Conservation (phyloP, 257 asterid species). For the Nicotiana benthamiana region DNA sequence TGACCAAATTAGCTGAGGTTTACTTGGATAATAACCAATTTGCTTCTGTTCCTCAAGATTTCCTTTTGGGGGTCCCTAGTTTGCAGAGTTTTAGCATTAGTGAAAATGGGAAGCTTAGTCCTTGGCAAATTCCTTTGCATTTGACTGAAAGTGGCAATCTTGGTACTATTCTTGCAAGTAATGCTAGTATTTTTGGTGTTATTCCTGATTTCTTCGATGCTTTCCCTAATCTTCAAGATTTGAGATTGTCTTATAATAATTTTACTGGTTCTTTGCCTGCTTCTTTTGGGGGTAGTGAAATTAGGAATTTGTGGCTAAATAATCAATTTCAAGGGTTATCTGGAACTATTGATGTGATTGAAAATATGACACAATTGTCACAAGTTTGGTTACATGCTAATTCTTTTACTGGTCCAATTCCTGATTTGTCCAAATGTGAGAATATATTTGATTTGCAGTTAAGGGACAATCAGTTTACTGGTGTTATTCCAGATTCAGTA, state of each 20-base stretch:
- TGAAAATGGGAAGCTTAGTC: slow-evolving; percentile 33
- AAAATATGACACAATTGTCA: slow-evolving; percentile 47
- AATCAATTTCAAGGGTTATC: slow-evolving; percentile 56
- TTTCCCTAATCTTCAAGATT: slow-evolving; percentile 48
- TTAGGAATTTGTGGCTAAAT: slow-evolving; percentile 68
- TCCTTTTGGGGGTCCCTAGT: slow-evolving; percentile 41
- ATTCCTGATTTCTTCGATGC: slow-evolving; percentile 63
- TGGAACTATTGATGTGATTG: slow-evolving; percentile 53
- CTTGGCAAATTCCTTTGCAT: slow-evolving; percentile 65
- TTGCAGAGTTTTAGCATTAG: slow-evolving; percentile 42
- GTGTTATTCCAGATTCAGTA: slow-evolving; percentile 55
- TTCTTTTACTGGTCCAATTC: slow-evolving; percentile 65
- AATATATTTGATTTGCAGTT: slow-evolving; percentile 64
- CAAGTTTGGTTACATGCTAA: slow-evolving; percentile 85
- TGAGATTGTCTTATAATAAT: slow-evolving; percentile 66
- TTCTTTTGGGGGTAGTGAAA: slow-evolving; percentile 55
- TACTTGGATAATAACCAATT: slow-evolving; percentile 53
- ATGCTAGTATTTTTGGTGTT: slow-evolving; percentile 43
- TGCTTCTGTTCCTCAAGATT: slow-evolving; percentile 35
- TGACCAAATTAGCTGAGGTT: slow-evolving; percentile 39
- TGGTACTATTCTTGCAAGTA: slow-evolving; percentile 41
- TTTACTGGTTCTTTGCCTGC: slow-evolving; percentile 63
- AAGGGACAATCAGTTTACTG: slow-evolving; percentile 75
- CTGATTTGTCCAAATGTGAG: slow-evolving; percentile 60
- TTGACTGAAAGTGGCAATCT: slow-evolving; percentile 45